Evolutionary conservation across 768 basidiomycete species (phyloP), one percentile per base, ranked within the genome.

Genomic region (Pleurotus eryngii): DNA sequence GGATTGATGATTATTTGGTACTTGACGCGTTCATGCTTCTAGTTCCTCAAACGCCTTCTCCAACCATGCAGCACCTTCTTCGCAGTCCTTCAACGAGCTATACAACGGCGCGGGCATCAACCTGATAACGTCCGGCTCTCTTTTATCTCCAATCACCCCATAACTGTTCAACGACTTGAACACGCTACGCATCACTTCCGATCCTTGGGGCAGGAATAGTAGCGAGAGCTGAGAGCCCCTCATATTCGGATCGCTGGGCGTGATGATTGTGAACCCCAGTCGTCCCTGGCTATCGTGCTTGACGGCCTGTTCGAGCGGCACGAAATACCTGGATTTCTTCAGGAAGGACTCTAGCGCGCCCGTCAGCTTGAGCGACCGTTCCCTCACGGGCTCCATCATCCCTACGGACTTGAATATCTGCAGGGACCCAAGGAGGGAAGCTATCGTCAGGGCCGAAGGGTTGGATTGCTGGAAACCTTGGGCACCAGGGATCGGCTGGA

Each of bases 381-480:
- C 76, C 26, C 94, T 77, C 24, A 98, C 67, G 5, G 81, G 72
- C 1, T 60, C 67, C 77, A 92, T 82, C 78, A 92, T 90, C 35
- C 92, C 92, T 6, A 80, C 90, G 61, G 83, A 79, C 59, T 87
- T 81, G 75, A 97, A 91, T 12, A 90, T 73, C 64, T 89, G 82
- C 37, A 98, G 79, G 45, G 92, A 86, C 2, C 95, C 92, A 12
- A 94, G 79, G 15, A 98, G 80, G 4, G 94, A 82, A 49, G 87
- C 89, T 3, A 89, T 79, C 35, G 85, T 81, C 59, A 98, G 76
- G 37, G 91, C 85, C 56, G 86, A 89, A 7, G 97, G 95, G 73
- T 98, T 98, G 39, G 95, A 98, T 70, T 96, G 90, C 68, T 97
- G 95, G 74, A 90, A 98, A 42, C 95, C 95, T 70, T 93, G 90